These are phyloP conservation scores for Tetrastigma voinierianum DNA, from an alignment of 164 flowering plant genomes.

Conservation along the genomic window DNA sequence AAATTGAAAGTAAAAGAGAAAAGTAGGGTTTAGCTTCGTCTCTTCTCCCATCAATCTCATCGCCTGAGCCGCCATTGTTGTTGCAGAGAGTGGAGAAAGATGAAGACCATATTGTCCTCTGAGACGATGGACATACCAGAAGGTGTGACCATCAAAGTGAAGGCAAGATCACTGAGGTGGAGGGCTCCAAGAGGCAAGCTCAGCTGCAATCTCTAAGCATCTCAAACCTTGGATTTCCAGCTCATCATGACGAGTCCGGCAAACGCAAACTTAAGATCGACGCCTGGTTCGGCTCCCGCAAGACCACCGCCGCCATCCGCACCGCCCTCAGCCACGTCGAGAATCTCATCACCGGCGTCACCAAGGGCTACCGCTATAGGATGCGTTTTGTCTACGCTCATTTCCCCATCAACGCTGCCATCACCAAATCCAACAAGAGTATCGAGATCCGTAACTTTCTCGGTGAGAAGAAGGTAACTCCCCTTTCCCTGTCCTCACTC, in stretches of 20 bases:
- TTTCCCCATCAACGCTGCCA: constrained; percentile 64
- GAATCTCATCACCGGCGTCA: constrained; percentile 60
- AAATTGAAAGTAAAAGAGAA: too few species aligned
- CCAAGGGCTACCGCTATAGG: constrained; percentile 62
- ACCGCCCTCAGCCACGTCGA: constrained; percentile 59
- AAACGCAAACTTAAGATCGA: constrained; percentile 51
- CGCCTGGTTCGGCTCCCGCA: constrained; percentile 62
- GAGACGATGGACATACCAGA: constrained; percentile 67
- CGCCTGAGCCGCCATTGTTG: too few species aligned
- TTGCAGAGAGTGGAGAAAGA: constrained; percentile 5
- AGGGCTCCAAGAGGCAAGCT: constrained; percentile 62
- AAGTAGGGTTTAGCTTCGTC: neutral
- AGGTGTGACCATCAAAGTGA: constrained; percentile 50
- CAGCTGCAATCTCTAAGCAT: constrained; percentile 53
- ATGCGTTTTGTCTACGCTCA: constrained; percentile 72
- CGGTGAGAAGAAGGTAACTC: constrained; percentile 42
- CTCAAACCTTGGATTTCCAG: constrained; percentile 57
- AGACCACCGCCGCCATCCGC: constrained; percentile 57
- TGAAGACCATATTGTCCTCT: constrained; percentile 64
- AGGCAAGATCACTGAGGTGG: constrained; percentile 52
- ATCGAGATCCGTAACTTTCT: constrained; percentile 36
- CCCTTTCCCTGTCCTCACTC: neutral
- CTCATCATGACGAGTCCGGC: constrained; percentile 48
- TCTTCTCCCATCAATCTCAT: constrained; percentile 1
- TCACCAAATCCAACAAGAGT: constrained; percentile 28